These are phyloP conservation scores for Eucalyptus erythrocorys DNA, from an alignment of 345 rosid genomes.

Conservation along the genomic window DNA sequence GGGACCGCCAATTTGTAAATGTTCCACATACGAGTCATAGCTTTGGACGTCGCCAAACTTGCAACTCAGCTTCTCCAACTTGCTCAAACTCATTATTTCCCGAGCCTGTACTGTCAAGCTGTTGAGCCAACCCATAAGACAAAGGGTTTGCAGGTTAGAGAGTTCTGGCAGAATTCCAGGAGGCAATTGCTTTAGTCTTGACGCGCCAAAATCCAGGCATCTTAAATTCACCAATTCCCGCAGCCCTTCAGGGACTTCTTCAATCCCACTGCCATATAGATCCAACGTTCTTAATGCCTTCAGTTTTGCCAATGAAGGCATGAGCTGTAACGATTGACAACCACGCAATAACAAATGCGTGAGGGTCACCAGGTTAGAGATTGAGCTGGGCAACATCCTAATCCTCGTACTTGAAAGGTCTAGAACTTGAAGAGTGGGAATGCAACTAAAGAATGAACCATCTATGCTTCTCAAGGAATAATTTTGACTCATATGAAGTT, in stretches of 20 bases:
- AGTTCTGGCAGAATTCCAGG: not conserved
- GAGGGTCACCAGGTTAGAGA: not conserved
- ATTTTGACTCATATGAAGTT: accelerated
- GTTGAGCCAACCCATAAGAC: accelerated
- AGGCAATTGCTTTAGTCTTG: not conserved
- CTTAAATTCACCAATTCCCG: not conserved
- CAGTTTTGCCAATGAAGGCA: conserved; percentile 4
- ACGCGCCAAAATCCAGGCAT: not conserved
- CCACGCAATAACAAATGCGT: not conserved
- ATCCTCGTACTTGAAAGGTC: not conserved
- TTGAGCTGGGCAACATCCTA: not conserved
- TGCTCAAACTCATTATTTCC: not conserved
- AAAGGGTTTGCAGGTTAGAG: not conserved
- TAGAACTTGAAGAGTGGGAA: not conserved
- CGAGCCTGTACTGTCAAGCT: too few species aligned
- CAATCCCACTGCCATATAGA: not conserved
- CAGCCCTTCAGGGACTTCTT: conserved; percentile 3
- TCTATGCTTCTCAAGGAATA: accelerated
- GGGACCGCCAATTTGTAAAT: not conserved
- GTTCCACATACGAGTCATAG: not conserved
- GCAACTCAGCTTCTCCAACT: not conserved
- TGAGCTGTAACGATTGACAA: not conserved
- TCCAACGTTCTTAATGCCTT: conserved; percentile 1
- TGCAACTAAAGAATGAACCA: not conserved
- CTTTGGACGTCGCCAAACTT: not conserved